These are phyloP conservation scores for Aspergillus piperis DNA, from an alignment of 2,329 filamentous ascomycete species.

Conservation along the genomic window DNA sequence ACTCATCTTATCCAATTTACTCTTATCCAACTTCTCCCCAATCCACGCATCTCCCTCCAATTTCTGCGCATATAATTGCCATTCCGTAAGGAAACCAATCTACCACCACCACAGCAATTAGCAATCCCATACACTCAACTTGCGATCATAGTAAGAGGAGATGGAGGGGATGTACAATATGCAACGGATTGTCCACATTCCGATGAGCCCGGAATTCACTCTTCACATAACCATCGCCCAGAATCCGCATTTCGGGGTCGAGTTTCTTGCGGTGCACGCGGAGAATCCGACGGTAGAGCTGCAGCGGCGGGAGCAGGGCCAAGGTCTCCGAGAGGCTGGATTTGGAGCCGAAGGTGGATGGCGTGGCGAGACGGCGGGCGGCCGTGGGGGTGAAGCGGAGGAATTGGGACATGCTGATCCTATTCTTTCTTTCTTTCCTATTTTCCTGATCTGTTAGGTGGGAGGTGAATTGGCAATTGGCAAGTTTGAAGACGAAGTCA, in stretches of 20 bases:
- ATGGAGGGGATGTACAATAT: constrained; percentile 66
- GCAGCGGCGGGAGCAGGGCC: constrained; percentile 82
- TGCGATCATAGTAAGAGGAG: neutral
- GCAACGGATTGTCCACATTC: constrained; percentile 83
- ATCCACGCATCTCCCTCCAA: constrained; percentile 85
- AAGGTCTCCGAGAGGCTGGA: constrained; percentile 51
- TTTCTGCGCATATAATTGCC: constrained; percentile 92
- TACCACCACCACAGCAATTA: constrained; percentile 39
- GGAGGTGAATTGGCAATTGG: no score
- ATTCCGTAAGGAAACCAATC: constrained; percentile 95
- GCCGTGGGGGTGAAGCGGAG: constrained; percentile 28
- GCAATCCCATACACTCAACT: neutral
- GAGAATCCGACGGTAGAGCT: constrained; percentile 83
- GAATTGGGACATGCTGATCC: constrained; percentile 37
- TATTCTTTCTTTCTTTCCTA: constrained; percentile 33
- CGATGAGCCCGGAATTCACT: constrained; percentile 85
- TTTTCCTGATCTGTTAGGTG: neutral
- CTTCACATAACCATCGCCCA: constrained; percentile 93
- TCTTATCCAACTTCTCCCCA: constrained; percentile 78
- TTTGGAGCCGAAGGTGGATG: constrained; percentile 42
- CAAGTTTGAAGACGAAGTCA: no score
- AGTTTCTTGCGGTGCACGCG: constrained; percentile 82
- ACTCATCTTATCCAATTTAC: constrained; percentile 90
- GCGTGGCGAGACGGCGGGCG: constrained; percentile 39
- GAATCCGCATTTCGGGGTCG: constrained; percentile 69